phyloP scores from a whole-genome alignment of 2,329 filamentous ascomycete species.

The Xylaria arbuscula region DNA sequence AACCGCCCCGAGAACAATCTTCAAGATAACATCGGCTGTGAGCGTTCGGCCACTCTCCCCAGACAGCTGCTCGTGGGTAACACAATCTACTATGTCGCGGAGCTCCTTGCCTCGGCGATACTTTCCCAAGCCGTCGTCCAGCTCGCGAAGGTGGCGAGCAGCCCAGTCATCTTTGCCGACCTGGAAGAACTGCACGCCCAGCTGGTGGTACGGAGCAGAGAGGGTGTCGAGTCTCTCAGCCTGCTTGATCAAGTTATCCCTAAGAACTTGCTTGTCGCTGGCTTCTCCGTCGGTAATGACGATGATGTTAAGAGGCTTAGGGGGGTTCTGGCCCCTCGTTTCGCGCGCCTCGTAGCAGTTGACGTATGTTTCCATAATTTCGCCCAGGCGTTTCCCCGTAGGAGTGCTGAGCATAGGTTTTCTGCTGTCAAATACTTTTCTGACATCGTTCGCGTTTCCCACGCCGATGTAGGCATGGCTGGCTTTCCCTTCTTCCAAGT shows the following conservation, averaged over 20 bases:
- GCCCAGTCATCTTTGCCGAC: slow-evolving; percentile 80
- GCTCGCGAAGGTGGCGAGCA: slow-evolving; percentile 69
- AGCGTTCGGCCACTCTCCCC: slow-evolving; percentile 10
- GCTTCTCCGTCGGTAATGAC: slow-evolving; percentile 91
- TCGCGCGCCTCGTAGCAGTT: slow-evolving; percentile 58
- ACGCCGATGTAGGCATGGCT: slow-evolving; percentile 73
- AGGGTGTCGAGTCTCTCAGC: slow-evolving; percentile 77
- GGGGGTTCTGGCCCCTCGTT: slow-evolving; percentile 53
- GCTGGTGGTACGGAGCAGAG: slow-evolving; percentile 79
- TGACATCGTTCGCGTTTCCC: slow-evolving; percentile 66
- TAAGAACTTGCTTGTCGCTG: slow-evolving; percentile 79
- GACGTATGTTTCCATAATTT: slow-evolving; percentile 81
- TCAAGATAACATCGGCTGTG: slow-evolving; percentile 61
- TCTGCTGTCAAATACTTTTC: slow-evolving; percentile 76
- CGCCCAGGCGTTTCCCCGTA: slow-evolving; percentile 76
- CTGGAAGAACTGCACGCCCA: slow-evolving; percentile 97
- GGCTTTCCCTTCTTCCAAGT: slow-evolving; percentile 47
- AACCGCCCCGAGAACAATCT: slow-evolving; percentile 83
- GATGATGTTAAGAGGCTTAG: slow-evolving; percentile 90
- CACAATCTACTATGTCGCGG: slow-evolving; percentile 92
- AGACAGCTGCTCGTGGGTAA: slow-evolving; percentile 51
- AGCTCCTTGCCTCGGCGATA: slow-evolving; percentile 56
- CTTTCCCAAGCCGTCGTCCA: slow-evolving; percentile 71
- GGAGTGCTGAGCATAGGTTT: slow-evolving; percentile 75
- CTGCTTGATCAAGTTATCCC: slow-evolving; percentile 66